These are phyloP conservation scores for Didymella lethalis DNA, from an alignment of 2,329 filamentous ascomycete species.

Conservation along the genomic window DNA sequence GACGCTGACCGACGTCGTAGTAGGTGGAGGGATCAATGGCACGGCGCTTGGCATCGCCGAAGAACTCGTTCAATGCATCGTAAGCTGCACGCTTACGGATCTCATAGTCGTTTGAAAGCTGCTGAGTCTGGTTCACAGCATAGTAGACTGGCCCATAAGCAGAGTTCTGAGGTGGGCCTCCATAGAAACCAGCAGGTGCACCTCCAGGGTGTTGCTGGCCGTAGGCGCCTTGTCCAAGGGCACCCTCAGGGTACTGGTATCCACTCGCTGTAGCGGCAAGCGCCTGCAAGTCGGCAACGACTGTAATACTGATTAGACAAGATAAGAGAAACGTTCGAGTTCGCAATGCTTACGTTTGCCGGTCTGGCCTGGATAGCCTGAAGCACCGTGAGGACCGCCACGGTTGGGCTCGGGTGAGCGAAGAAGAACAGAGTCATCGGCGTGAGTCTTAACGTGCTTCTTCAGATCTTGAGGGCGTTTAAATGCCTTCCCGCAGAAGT, in stretches of 20 bases:
- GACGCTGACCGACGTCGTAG: constrained; percentile 85
- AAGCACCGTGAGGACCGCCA: constrained; percentile 48
- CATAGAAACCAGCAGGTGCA: constrained; percentile 59
- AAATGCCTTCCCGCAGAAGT: constrained; percentile 98
- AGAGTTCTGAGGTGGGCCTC: constrained; percentile 61
- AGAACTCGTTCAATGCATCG: constrained; percentile 92
- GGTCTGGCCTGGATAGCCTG: constrained; percentile 46
- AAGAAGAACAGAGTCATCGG: constrained; percentile 85
- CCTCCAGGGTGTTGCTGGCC: constrained; percentile 62
- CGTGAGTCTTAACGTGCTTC: constrained; percentile 99
- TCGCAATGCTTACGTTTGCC: constrained; percentile 51
- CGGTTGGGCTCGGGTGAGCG: constrained; percentile 69
- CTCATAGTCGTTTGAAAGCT: constrained; percentile 73
- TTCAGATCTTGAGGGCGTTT: constrained; percentile 98
- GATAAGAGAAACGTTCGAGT: constrained; percentile 27
- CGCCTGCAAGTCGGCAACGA: constrained; percentile 58
- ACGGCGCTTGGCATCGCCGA: constrained; percentile 89
- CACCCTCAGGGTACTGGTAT: constrained; percentile 57
- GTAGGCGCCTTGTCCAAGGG: constrained; percentile 47
- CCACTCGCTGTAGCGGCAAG: constrained; percentile 58
- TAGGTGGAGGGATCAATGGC: constrained; percentile 91
- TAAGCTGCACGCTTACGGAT: constrained; percentile 80
- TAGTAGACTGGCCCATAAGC: constrained; percentile 80
- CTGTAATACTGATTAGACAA: constrained; percentile 49
- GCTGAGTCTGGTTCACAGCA: constrained; percentile 71